Percentiles rank a stretch among this genome's conserved stretches.
Conservation (phyloP, 768 basidiomycete species). For the Candolleomyces eurysporus region DNA sequence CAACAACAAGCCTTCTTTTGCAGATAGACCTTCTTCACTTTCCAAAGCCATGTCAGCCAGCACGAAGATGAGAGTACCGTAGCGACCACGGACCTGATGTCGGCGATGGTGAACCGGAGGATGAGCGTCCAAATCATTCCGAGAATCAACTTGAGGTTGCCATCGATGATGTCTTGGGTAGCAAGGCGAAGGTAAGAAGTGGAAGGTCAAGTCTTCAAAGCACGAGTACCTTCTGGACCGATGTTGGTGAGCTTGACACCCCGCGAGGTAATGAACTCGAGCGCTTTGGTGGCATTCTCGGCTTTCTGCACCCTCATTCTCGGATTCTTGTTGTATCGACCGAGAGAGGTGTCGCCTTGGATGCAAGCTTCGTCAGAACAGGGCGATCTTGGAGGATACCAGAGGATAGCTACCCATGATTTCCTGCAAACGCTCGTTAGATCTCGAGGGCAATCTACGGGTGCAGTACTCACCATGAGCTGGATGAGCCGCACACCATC, state of each 20-base stretch:
- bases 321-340: constrained; percentile 89
- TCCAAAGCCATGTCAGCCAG: constrained; percentile 7
- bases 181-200: neutral
- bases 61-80: neutral
- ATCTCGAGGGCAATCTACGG: neutral
- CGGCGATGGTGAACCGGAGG: constrained; percentile 95
- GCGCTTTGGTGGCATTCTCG: constrained; percentile 96
- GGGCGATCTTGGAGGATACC: neutral
- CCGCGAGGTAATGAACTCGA: constrained; percentile 91
- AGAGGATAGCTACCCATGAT: constrained; percentile 72
- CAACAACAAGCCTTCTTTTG: constrained; percentile 93
- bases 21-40: constrained; percentile 98
- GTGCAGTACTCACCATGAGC: constrained; percentile 66
- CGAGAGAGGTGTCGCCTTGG: constrained; percentile 86
- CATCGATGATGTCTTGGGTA: constrained; percentile 84
- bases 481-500: constrained; percentile 96
- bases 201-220: neutral
- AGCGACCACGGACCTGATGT: constrained; percentile 74
- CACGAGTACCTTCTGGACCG: constrained; percentile 81
- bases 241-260: constrained; percentile 98
- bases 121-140: constrained; percentile 99
- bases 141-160: constrained; percentile 97
- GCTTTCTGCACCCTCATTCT: constrained; percentile 94
- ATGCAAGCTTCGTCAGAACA: neutral
- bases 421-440: constrained; percentile 54